phyloP scores from a whole-genome alignment of 495 filamentous ascomycete species.

The Acidomyces sp. region DNA sequence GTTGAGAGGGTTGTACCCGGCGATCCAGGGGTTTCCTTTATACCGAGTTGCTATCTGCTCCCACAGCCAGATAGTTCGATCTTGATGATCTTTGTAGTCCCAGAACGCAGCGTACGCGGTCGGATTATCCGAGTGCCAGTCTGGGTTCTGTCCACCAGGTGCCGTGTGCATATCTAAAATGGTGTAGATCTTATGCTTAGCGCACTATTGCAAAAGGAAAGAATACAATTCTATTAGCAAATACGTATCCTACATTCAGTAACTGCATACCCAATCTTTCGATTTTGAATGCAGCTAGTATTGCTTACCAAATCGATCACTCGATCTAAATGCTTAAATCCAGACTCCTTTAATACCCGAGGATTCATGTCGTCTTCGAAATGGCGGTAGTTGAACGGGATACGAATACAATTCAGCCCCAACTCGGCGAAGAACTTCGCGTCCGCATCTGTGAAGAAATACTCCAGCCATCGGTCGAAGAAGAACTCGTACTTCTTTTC shows the following conservation, averaged over 20 bases:
- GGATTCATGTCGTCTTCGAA: conserved; percentile 54
- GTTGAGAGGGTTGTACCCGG: conserved; percentile 55
- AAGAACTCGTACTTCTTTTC: conserved; percentile 36
- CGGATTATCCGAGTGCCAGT: conserved; percentile 50
- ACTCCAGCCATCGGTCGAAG: conserved; percentile 40
- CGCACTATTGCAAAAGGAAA: too few species aligned
- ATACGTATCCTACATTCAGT: too few species aligned
- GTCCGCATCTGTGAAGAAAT: conserved; percentile 50
- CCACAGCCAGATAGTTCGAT: conserved; percentile 48
- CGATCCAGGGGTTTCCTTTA: conserved; percentile 39
- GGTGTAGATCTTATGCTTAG: too few species aligned
- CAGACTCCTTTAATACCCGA: conserved; percentile 41
- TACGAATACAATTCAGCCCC: conserved; percentile 49
- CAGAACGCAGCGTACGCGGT: conserved; percentile 47
- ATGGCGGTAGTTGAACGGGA: conserved; percentile 54
- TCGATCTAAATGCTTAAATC: conserved; percentile 47
- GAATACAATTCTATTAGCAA: too few species aligned
- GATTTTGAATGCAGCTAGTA: conserved; percentile 41
- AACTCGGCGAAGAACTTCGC: conserved; percentile 46
- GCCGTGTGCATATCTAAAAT: conserved; percentile 45
- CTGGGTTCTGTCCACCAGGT: conserved; percentile 51
- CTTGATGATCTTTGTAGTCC: conserved; percentile 49
- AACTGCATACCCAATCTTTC: background rate
- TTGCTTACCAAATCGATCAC: conserved; percentile 46
- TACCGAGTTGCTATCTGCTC: conserved; percentile 44